Base-by-base conservation (phyloP, 352 stramenopile genomes). In the Pythium guiyangense region DNA sequence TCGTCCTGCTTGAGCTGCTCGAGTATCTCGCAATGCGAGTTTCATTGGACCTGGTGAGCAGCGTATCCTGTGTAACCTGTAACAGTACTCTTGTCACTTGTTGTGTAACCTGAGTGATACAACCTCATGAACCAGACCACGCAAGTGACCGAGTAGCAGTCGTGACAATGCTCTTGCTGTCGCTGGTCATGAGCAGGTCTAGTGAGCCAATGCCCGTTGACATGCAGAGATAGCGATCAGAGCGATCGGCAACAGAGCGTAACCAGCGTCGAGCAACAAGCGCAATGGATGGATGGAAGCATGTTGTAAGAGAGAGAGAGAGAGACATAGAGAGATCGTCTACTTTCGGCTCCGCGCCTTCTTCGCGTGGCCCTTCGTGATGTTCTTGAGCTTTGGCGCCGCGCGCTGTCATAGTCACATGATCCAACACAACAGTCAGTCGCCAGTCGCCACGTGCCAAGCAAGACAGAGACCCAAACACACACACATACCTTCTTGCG, bases 351-450 rank as follows among this genome's bases (percentile, higher is more conserved):
- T 86, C 59, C 76, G 73, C 43, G 61, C 73, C 66, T 85, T 86
- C 69, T 87, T 89, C 51, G 67, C 66, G 44, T 65, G 59, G 17
- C 81, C 81, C 68, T 91, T 91, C 60, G 81, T 89, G 52, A 91
- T 69, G 61, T 85, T 86, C 60, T 85, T 81, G 25, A 89, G 58
- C 60, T 88, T 87, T 67, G 60, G 73, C 60, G 46, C 71, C 63
- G 56, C 57, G 43, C 62, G 59, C 39, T 64, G 18, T 20, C 15
- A 35, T 22, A 22, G 22, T 40, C 31, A 59, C 25, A 17, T 3
- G 34, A 51, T 18, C 10, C 44, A 25, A 53, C 5, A 44, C 6
- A 4, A 37, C 26, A 45, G 45, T 54, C 18, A 62, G 37, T 53
- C n/a, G 17, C 39, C 20, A 31, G 39, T 26, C 40, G 22, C 22